Evolutionary conservation across 495 filamentous ascomycete genomes (phyloP).

Genomic region (Podospora tetraspora): DNA sequence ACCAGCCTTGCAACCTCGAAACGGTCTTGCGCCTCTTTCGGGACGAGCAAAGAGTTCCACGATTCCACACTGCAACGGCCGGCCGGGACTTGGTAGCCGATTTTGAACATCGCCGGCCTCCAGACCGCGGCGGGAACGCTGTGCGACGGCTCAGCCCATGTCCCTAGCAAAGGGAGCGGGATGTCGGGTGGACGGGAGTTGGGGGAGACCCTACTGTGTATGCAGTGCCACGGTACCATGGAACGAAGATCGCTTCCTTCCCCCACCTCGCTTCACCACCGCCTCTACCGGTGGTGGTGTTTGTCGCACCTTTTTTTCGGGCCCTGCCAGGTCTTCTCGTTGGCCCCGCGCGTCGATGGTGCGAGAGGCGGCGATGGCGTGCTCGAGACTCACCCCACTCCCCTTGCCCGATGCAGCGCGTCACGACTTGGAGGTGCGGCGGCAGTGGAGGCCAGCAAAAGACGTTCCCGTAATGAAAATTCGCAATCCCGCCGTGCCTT

Average conservation of each 20-base stretch:
- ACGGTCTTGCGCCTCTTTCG: background rate
- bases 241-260: background rate
- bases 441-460: constrained; percentile 5
- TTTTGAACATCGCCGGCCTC: background rate
- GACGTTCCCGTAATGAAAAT: constrained; percentile 18
- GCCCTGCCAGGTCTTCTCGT: background rate
- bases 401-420: constrained; percentile 15
- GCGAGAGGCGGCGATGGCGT: constrained; percentile 28
- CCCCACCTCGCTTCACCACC: background rate
- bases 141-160: background rate
- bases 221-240: background rate
- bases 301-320: background rate
- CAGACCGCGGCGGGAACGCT: background rate
- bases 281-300: background rate
- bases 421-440: constrained; percentile 10
- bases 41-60: background rate
- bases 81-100: background rate
- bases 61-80: background rate
- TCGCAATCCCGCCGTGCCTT: constrained; percentile 5
- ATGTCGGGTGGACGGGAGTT: background rate
- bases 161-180: no score
- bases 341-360: constrained; percentile 31
- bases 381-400: constrained; percentile 29
- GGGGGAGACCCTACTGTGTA: no score
- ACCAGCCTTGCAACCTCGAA: background rate